Evolutionary conservation across 495 filamentous ascomycete species (phyloP).

Genomic region (Neurospora terricola): DNA sequence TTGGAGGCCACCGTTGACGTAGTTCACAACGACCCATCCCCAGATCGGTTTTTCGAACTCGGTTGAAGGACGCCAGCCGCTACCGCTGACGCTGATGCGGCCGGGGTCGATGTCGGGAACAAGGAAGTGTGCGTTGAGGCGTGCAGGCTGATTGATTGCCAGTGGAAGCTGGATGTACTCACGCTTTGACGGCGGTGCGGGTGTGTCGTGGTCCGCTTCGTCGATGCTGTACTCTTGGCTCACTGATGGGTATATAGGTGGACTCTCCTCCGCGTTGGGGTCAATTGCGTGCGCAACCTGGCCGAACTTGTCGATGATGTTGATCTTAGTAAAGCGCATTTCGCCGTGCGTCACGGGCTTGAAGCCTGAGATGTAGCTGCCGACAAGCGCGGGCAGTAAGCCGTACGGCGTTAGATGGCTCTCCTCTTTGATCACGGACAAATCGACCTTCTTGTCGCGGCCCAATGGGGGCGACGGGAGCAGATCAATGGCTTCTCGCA

Average conservation of each 20-base stretch:
- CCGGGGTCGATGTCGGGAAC: not conserved
- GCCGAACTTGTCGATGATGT: slow-evolving; percentile 38
- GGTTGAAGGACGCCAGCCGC: slow-evolving; percentile 11
- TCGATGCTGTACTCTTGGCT: not conserved
- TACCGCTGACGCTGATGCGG: not conserved
- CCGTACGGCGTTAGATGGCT: slow-evolving; percentile 25
- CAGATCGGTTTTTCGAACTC: slow-evolving; percentile 43
- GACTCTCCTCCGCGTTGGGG: slow-evolving; percentile 10
- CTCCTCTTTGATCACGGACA: slow-evolving; percentile 14
- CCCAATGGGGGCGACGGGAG: not conserved
- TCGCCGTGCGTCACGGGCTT: slow-evolving; percentile 40
- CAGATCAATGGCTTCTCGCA: slow-evolving; percentile 9
- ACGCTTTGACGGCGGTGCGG: slow-evolving; percentile 3
- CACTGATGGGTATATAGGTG: slow-evolving; percentile 22
- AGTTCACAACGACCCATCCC: slow-evolving; percentile 48
- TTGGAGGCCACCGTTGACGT: slow-evolving; percentile 37
- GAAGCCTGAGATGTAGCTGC: slow-evolving; percentile 9
- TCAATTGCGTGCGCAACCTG: slow-evolving; percentile 25
- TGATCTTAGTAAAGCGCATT: slow-evolving; percentile 37
- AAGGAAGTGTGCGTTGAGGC: slow-evolving; percentile 31
- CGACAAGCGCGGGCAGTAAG: not conserved
- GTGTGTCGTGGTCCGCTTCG: not conserved
- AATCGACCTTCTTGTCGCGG: slow-evolving; percentile 2
- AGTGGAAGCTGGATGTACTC: slow-evolving; percentile 38
- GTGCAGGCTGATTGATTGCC: slow-evolving; percentile 37